Conservation (phyloP, 2,329 filamentous ascomycete genomes). For the Xylaria sp. region DNA sequence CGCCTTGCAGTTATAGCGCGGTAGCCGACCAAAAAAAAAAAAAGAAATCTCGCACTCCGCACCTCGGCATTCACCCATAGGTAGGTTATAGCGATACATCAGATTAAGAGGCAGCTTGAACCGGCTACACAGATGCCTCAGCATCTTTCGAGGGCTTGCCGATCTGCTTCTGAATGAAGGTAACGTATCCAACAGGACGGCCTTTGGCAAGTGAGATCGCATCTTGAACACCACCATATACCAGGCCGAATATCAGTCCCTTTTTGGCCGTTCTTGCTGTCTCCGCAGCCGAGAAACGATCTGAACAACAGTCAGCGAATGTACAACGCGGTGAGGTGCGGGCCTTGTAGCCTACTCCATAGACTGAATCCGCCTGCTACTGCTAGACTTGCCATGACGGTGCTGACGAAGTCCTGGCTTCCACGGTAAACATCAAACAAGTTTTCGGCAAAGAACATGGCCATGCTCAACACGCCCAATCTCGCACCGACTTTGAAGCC, state of each 20-base stretch:
- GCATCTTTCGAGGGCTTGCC: conserved; percentile 35
- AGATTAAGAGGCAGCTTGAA: background rate
- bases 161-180: conserved; percentile 62
- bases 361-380: conserved; percentile 87
- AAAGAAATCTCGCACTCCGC: background rate
- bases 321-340: background rate
- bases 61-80: background rate
- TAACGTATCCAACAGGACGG: conserved; percentile 75
- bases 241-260: conserved; percentile 78
- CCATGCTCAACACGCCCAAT: conserved; percentile 73
- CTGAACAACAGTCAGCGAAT: conserved; percentile 49
- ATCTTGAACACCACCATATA: conserved; percentile 84
- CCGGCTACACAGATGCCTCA: conserved; percentile 4
- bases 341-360: conserved; percentile 66
- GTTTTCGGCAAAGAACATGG: conserved; percentile 84
- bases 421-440: conserved; percentile 77
- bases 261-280: conserved; percentile 79
- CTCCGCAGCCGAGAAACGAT: conserved; percentile 78
- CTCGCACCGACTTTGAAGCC: conserved; percentile 75
- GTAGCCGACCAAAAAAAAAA: conserved; percentile 5
- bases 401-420: conserved; percentile 78
- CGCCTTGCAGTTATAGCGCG: conserved; percentile 5
- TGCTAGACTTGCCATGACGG: conserved; percentile 79
- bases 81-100: background rate
- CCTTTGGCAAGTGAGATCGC: conserved; percentile 70